These are phyloP conservation scores for Vicia sativa DNA, from an alignment of 306 rosid species.

Conservation along the genomic window DNA sequence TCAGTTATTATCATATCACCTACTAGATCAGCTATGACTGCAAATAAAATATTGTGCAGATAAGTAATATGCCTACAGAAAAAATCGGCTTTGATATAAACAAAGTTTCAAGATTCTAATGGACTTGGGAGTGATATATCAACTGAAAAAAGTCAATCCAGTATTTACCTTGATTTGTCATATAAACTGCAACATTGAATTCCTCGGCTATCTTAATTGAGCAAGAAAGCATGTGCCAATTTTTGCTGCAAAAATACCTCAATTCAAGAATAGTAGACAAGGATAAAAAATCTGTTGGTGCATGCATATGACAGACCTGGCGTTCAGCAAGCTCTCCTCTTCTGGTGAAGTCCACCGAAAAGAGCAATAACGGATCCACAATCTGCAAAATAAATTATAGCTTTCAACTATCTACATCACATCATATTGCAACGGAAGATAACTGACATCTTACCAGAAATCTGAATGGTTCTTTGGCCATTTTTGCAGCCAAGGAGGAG, in stretches of 20 bases:
- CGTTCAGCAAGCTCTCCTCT: slow-evolving; percentile 99
- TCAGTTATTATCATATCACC: slow-evolving; percentile 90
- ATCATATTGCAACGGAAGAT: slow-evolving; percentile 9
- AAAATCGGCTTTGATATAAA: no score
- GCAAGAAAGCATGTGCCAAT: slow-evolving; percentile 94
- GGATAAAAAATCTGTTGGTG: neutral
- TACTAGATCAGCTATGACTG: slow-evolving; percentile 96
- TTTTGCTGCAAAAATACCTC: slow-evolving; percentile 71
- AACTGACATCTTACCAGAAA: slow-evolving; percentile 70
- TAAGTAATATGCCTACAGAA: no score
- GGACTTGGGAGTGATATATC: neutral
- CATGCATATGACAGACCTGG: slow-evolving; percentile 58
- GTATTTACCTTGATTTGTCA: slow-evolving; percentile 97
- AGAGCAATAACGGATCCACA: slow-evolving; percentile 91
- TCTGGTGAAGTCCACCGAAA: slow-evolving; percentile 86
- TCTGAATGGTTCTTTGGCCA: slow-evolving; percentile 95
- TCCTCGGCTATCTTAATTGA: slow-evolving; percentile 88
- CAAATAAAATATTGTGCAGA: slow-evolving; percentile 38
- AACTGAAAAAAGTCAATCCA: neutral
- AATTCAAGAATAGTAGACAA: slow-evolving; percentile 36
- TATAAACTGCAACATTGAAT: slow-evolving; percentile 86
- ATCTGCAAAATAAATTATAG: slow-evolving; percentile 52
- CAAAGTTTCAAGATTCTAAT: slow-evolving; percentile 2
- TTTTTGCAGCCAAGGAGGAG: slow-evolving; percentile 94
- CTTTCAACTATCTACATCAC: slow-evolving; percentile 31